These are phyloP conservation scores for Exophiala sp. DNA, from an alignment of 2,329 filamentous ascomycete species.

Conservation along the genomic window DNA sequence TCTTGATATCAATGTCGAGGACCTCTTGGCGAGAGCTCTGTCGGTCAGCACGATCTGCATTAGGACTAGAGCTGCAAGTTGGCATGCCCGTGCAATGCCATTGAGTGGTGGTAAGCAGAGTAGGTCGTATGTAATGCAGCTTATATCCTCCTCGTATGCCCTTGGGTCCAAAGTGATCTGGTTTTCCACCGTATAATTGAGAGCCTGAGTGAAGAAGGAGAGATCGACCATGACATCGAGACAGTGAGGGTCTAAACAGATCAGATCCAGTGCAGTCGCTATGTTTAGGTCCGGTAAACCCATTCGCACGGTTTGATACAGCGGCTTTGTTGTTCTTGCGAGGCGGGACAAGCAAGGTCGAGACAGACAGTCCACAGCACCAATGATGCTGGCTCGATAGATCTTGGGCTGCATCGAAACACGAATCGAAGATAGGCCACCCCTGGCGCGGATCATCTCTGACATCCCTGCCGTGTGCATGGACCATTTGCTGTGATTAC, in stretches of 20 bases:
- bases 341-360: slow-evolving; percentile 14
- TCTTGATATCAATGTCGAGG: slow-evolving; percentile 7
- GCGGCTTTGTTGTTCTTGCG: slow-evolving; percentile 1
- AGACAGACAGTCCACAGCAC: slow-evolving; percentile 20
- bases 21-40: slow-evolving; percentile 8
- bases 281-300: background rate
- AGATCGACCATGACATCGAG: slow-evolving; percentile 11
- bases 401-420: slow-evolving; percentile 19
- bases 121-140: slow-evolving; percentile 19
- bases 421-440: slow-evolving; percentile 14
- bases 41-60: slow-evolving; percentile 15
- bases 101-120: slow-evolving; percentile 1
- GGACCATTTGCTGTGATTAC: slow-evolving; percentile 17
- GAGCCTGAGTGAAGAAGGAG: slow-evolving; percentile 11
- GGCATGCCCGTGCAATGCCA: slow-evolving; percentile 7
- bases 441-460: slow-evolving; percentile 21
- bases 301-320: slow-evolving; percentile 3
- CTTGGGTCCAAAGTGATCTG: slow-evolving; percentile 12
- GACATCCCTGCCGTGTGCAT: slow-evolving; percentile 23
- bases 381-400: slow-evolving; percentile 20
- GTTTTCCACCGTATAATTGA: slow-evolving; percentile 8
- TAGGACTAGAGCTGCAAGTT: slow-evolving; percentile 18
- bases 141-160: slow-evolving; percentile 18
- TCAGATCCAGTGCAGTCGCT: background rate
- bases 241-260: background rate